A percentile compares a stretch with the other conserved stretches of the same genome.
phyloP scores from a whole-genome alignment of 2,329 filamentous ascomycete species.

The Colletotrichum siamense region DNA sequence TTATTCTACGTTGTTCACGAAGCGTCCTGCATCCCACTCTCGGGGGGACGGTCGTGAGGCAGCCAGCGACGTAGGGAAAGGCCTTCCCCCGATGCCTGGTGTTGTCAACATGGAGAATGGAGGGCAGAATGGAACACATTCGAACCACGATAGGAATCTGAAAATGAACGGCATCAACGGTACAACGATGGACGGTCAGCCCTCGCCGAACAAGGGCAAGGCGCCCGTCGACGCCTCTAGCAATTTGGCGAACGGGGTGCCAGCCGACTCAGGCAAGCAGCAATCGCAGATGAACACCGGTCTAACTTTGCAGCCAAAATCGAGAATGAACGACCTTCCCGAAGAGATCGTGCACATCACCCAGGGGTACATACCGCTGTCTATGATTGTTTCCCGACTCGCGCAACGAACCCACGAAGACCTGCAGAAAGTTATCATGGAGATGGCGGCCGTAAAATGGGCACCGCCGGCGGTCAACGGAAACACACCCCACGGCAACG shows the following conservation, averaged over 20 bases:
- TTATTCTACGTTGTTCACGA: background rate
- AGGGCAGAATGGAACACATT: slow-evolving; percentile 56
- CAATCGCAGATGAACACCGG: slow-evolving; percentile 15
- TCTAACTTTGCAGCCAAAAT: slow-evolving; percentile 10
- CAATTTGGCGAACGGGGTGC: slow-evolving; percentile 30
- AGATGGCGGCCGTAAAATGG: slow-evolving; percentile 72
- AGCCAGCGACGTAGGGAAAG: slow-evolving; percentile 19
- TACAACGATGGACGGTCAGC: slow-evolving; percentile 27
- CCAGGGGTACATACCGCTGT: slow-evolving; percentile 77
- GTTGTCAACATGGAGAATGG: slow-evolving; percentile 62
- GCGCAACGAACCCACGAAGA: slow-evolving; percentile 85
- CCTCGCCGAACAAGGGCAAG: slow-evolving; percentile 39
- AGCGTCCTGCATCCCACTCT: background rate
- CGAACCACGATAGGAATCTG: slow-evolving; percentile 60
- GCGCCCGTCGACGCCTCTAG: slow-evolving; percentile 23
- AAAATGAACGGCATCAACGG: slow-evolving; percentile 51
- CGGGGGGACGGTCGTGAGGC: slow-evolving; percentile 20
- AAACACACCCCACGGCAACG: slow-evolving; percentile 44
- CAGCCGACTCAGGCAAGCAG: slow-evolving; percentile 24
- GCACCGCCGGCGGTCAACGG: slow-evolving; percentile 58
- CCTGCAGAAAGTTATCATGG: slow-evolving; percentile 71
- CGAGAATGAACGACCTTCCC: slow-evolving; percentile 61
- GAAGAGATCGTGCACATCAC: slow-evolving; percentile 75
- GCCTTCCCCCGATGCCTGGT: slow-evolving; percentile 51
- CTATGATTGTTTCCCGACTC: slow-evolving; percentile 76